A percentile compares a stretch with the other conserved stretches of the same genome.
phyloP scores from a whole-genome alignment of 2,329 filamentous ascomycete species.

The Xylariomycetidae sp. region DNA sequence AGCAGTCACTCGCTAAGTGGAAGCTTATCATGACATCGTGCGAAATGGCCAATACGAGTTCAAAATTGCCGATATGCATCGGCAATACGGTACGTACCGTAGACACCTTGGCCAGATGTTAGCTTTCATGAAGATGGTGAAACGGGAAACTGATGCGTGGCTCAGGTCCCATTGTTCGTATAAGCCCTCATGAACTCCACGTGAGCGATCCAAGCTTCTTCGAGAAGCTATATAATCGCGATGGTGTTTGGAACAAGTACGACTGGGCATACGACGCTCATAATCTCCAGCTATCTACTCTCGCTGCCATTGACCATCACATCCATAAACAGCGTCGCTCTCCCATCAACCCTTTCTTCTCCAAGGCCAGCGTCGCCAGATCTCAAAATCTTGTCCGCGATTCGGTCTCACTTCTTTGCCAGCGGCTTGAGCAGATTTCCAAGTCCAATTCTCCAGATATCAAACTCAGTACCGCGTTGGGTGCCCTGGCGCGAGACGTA shows the following conservation, averaged over 20 bases:
- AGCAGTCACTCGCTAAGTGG: not conserved
- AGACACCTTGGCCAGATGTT: too few species aligned
- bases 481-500: conserved; percentile 8
- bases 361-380: conserved; percentile 1
- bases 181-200: conserved; percentile 2
- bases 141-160: too few species aligned
- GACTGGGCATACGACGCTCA: conserved; percentile 1
- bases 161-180: conserved; percentile 4
- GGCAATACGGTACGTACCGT: conserved; percentile 1
- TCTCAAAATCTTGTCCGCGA: too few species aligned
- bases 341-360: conserved; percentile 3
- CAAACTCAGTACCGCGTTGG: conserved; percentile 5
- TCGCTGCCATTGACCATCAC: not conserved
- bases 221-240: conserved; percentile 1
- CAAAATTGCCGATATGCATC: not conserved
- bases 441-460: conserved; percentile 1
- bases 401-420: too few species aligned
- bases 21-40: conserved; percentile 2
- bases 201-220: conserved; percentile 3
- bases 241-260: conserved; percentile 4
- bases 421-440: too few species aligned
- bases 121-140: too few species aligned
- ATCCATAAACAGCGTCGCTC: conserved; percentile 1
- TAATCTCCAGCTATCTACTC: not conserved
- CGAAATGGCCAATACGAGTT: conserved; percentile 1